phyloP scores from a whole-genome alignment of 2,329 filamentous ascomycete species.

The Hymenoscyphus albidus region DNA sequence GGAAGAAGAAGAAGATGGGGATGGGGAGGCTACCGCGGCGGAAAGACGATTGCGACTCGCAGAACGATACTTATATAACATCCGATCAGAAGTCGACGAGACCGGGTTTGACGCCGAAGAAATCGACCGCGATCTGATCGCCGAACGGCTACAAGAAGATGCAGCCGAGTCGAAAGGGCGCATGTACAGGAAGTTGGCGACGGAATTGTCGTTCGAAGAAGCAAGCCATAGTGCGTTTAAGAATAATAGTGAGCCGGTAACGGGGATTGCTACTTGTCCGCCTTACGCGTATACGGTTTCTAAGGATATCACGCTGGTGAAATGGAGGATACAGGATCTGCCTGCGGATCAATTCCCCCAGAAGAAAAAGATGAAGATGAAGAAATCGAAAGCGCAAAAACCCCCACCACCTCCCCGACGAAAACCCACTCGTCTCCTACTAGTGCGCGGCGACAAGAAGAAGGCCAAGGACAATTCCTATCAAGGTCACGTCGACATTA shows the following conservation, averaged over 20 bases:
- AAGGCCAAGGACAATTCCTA: constrained; percentile 62
- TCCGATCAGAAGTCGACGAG: constrained; percentile 77
- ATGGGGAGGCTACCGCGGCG: constrained; percentile 79
- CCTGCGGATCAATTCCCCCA: constrained; percentile 57
- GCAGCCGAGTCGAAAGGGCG: constrained; percentile 88
- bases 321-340: constrained; percentile 78
- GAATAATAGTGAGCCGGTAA: constrained; percentile 73
- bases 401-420: constrained; percentile 54
- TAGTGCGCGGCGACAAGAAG: constrained; percentile 57
- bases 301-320: constrained; percentile 79
- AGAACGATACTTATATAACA: constrained; percentile 88
- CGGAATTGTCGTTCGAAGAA: constrained; percentile 64
- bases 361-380: constrained; percentile 43
- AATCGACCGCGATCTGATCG: constrained; percentile 87
- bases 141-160: constrained; percentile 85
- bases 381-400: constrained; percentile 51
- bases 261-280: constrained; percentile 71
- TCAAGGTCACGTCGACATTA: constrained; percentile 73
- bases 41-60: constrained; percentile 83
- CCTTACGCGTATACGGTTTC: constrained; percentile 85
- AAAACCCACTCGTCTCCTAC: constrained; percentile 60
- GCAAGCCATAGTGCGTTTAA: constrained; percentile 71
- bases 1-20: constrained; percentile 56
- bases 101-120: constrained; percentile 90
- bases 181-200: constrained; percentile 76